Evolutionary conservation across 768 basidiomycete species (phyloP), one percentile per base, ranked within the genome.

Genomic region (Mycena albidolilacea): DNA sequence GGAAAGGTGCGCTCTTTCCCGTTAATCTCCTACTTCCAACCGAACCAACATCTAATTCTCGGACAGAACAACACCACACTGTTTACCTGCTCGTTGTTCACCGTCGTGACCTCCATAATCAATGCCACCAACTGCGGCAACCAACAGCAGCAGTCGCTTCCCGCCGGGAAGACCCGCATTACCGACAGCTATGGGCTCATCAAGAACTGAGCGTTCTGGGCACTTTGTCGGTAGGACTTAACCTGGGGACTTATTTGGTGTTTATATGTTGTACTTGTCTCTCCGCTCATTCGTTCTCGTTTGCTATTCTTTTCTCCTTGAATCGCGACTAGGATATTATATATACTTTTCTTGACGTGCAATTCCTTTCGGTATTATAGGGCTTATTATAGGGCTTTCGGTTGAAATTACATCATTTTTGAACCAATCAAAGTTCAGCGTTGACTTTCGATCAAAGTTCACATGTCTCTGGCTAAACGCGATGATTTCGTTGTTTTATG

Each of bases 81-180:
- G 43, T 65, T 76, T 43, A 76, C 71, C 23, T 76, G 75, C 57
- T 14, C 75, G 54, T n/a, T 76, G 14, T 76, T 76, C 58, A 44
- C 55, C 15, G 30, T 10, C 30, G 37, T 38, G 1, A 9, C 58
- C 19, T 48, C 58, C 15, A 35, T 14, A 9, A 58, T 43, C 9
- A 59, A 72, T 61, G 71, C 65, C 12, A 70, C 55, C 38, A 73
- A 76, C 62, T 72, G 71, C 58, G 75, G 75, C 8, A 15, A 23
- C 1, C 71, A 76, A 58, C 68, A 76, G 65, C 75, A 72, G 60
- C 44, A 61, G 41, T 8, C 21, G 4, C 64, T 19, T 9, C 70
- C 74, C 0, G 48, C 0, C 3, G 65, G 39, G 14, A 11, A 2
- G 35, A 73, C 67, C 0, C 5, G 19, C n/a, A 76, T 76, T 50